Percentiles rank a stretch among this genome's conserved stretches.
Conservation (phyloP, 2,329 filamentous ascomycete species). For the Diaporthe sp. region DNA sequence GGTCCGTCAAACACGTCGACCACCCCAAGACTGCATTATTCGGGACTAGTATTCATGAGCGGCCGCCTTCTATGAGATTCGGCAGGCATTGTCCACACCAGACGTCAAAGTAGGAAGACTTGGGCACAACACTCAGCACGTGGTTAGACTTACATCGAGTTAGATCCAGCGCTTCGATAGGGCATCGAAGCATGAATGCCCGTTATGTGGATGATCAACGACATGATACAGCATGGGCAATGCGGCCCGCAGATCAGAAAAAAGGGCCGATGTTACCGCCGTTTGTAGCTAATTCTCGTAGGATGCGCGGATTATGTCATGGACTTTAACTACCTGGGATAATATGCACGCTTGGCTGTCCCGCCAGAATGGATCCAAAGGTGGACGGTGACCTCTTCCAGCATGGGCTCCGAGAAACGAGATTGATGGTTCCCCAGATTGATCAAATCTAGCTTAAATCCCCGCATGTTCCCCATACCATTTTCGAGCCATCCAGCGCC, state of each 20-base stretch:
- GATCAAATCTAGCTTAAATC: not conserved
- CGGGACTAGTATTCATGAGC: not conserved
- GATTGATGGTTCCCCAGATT: not conserved
- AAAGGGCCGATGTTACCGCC: not conserved
- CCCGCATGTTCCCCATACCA: constrained; percentile 10
- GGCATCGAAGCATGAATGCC: too few species aligned
- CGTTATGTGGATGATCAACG: too few species aligned
- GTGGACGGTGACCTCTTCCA: not conserved
- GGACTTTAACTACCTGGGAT: not conserved
- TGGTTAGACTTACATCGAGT: too few species aligned
- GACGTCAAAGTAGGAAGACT: not conserved
- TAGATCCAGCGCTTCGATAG: not conserved
- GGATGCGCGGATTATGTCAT: constrained; percentile 1
- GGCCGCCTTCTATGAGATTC: not conserved
- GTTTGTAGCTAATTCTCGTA: not conserved
- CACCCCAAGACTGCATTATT: too few species aligned
- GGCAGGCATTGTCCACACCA: not conserved
- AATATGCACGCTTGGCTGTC: not conserved
- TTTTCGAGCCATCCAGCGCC: not conserved
- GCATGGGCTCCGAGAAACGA: not conserved
- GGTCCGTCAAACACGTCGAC: not conserved
- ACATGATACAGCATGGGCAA: not conserved
- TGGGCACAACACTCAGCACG: not conserved
- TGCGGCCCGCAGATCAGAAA: not conserved
- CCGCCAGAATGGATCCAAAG: constrained; percentile 8